A percentile compares a stretch with the other conserved stretches of the same genome.
These are phyloP conservation scores for Debaryomyces maramus DNA, from an alignment of 805 yeast genomes.

Conservation along the genomic window DNA sequence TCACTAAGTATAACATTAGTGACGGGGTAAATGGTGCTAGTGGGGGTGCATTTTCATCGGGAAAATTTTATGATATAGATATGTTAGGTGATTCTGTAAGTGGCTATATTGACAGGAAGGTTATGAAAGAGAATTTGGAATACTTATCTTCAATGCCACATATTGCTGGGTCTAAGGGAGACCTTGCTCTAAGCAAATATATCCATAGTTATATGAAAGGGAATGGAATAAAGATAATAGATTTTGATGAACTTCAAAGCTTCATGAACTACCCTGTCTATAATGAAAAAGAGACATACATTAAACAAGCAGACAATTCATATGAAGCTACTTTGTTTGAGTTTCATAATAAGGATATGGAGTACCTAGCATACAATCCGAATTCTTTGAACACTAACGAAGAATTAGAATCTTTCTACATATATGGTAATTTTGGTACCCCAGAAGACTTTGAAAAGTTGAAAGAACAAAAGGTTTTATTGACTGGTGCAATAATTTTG, in stretches of 20 bases:
- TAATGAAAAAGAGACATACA: conserved; percentile 25
- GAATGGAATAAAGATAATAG: conserved; percentile 54
- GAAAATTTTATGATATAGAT: conserved; percentile 63
- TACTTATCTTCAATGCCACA: conserved; percentile 83
- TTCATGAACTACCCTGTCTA: conserved; percentile 64
- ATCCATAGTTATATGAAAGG: conserved; percentile 57
- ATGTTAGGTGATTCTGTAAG: conserved; percentile 50
- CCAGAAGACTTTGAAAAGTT: conserved; percentile 51
- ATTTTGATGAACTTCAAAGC: conserved; percentile 51
- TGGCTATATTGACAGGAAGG: conserved; percentile 51
- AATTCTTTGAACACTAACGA: conserved; percentile 56
- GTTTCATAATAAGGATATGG: conserved; percentile 29
- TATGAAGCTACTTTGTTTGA: conserved; percentile 42
- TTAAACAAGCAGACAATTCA: conserved; percentile 32
- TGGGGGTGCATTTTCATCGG: conserved; percentile 45
- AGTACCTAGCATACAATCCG: conserved; percentile 62
- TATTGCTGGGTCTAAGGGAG: conserved; percentile 86
- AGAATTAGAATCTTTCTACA: conserved; percentile 48
- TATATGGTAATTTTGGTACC: conserved; percentile 71
- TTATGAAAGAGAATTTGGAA: conserved; percentile 65
- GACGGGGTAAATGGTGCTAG: conserved; percentile 40
- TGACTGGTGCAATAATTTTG: conserved; percentile 54
- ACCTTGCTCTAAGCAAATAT: conserved; percentile 66
- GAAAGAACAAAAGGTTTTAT: conserved; percentile 32
- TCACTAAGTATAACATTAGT: conserved; percentile 55